Evolutionary conservation across 106 monocot genomes (phyloP).

Genomic region (Apostasia shenzhenica): DNA sequence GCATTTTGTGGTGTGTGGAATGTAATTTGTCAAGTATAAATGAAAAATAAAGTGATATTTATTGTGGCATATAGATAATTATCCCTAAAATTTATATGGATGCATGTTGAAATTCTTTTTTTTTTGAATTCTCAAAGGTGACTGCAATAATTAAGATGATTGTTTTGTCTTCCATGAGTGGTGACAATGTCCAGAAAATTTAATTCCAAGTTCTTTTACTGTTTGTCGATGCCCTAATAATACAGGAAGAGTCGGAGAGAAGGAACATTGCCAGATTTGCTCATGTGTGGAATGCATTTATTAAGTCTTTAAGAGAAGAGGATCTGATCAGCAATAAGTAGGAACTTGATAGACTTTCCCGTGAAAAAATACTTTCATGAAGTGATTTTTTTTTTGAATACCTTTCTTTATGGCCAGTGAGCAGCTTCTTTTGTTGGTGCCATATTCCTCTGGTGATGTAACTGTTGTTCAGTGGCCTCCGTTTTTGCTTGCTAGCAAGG

Average conservation of each 20-base stretch:
- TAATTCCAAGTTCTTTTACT: neutral
- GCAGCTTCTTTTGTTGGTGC: constrained; percentile 77
- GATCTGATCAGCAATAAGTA: constrained; percentile 84
- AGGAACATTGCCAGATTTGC: constrained; percentile 71
- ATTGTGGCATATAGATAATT: no score
- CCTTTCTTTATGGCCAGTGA: constrained; percentile 43
- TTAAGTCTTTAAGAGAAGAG: constrained; percentile 62
- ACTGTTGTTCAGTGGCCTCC: constrained; percentile 96
- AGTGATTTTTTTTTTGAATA: constrained; percentile 3
- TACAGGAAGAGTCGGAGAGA: constrained; percentile 52
- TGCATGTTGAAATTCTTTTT: neutral
- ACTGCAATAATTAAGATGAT: neutral
- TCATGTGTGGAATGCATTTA: constrained; percentile 82
- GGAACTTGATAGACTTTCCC: neutral
- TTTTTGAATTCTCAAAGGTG: neutral
- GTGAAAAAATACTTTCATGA: neutral
- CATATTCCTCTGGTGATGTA: constrained; percentile 57
- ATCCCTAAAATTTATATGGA: no score
- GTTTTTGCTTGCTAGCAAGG: constrained; percentile 97
- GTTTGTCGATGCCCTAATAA: constrained; percentile 12
- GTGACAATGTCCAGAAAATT: neutral
- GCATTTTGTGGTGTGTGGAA: no score
- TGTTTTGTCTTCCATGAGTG: neutral
- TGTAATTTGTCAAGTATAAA: no score
- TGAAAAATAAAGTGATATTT: no score